Percentiles rank a stretch among this genome's conserved stretches.
These are phyloP conservation scores for Cyclotella cryptica DNA, from an alignment of 108 stramenopile species.

Conservation along the genomic window DNA sequence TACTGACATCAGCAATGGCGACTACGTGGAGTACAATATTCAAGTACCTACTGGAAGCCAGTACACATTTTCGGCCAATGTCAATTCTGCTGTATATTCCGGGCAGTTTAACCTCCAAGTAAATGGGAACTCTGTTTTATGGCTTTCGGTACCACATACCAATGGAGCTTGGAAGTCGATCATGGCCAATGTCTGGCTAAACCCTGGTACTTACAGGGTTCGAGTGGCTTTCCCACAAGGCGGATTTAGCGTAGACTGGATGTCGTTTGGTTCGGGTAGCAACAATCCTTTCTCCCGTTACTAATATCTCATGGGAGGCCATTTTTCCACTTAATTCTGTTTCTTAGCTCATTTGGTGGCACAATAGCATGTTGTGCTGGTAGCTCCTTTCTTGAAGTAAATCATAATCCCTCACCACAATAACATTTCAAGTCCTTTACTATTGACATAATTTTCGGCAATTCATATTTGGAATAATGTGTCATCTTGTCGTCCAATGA, in stretches of 20 bases:
- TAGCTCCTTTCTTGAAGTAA: no score
- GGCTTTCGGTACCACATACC: not conserved
- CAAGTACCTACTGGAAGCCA: not conserved
- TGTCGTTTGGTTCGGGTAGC: not conserved
- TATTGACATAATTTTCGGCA: no score
- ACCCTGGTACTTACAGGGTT: not conserved
- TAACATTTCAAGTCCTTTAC: no score
- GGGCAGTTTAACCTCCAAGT: not conserved
- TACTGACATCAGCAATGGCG: not conserved
- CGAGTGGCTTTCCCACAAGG: not conserved
- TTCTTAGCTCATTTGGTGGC: no score
- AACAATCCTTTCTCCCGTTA: no score
- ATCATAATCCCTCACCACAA: no score
- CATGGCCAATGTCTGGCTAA: not conserved
- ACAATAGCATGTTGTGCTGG: no score
- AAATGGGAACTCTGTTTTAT: not conserved
- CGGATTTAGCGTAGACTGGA: not conserved
- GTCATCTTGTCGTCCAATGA: no score
- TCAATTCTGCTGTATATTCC: not conserved
- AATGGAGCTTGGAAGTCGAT: not conserved
- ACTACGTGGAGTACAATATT: not conserved
- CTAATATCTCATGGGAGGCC: no score
- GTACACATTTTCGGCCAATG: not conserved
- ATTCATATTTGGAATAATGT: no score
- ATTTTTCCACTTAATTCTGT: no score